Percentiles rank a stretch among this genome's conserved stretches.
Evolutionary conservation across 2,329 filamentous ascomycete genomes (phyloP).

Genomic region (Epicoccum sorghinum): DNA sequence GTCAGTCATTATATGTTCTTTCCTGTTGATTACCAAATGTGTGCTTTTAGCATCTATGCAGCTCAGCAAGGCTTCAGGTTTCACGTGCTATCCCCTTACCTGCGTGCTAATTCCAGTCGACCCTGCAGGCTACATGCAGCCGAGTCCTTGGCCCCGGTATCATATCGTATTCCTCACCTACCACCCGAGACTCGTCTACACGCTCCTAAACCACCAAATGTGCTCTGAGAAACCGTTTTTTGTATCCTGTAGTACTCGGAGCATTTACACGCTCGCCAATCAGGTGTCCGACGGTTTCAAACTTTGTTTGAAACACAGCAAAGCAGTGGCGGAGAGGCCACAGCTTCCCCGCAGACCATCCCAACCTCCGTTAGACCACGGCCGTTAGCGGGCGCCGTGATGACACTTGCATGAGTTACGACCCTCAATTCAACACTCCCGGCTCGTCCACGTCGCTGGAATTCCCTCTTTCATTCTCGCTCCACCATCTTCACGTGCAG

Average conservation of each 20-base stretch:
- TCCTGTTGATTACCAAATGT: too few relatives aligned
- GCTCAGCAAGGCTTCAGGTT: too few relatives aligned
- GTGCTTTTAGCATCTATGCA: too few relatives aligned
- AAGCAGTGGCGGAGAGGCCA: constrained; percentile 3
- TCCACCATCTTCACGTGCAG: constrained; percentile 14
- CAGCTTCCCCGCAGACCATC: constrained; percentile 7
- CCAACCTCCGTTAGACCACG: constrained; percentile 9
- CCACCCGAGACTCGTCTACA: not conserved
- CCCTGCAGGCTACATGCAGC: constrained; percentile 17
- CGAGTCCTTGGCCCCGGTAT: constrained; percentile 6
- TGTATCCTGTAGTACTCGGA: not conserved
- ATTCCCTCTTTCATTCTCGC: constrained; percentile 23
- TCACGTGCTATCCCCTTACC: not conserved
- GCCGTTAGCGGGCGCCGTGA: constrained; percentile 18
- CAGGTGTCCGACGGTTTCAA: not conserved
- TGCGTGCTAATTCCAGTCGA: not conserved
- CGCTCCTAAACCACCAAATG: not conserved
- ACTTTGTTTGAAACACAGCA: constrained; percentile 5
- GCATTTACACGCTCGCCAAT: not conserved
- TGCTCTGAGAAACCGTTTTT: not conserved
- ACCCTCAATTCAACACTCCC: constrained; percentile 11
- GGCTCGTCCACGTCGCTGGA: constrained; percentile 18
- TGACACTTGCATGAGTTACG: constrained; percentile 16
- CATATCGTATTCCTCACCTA: constrained; percentile 7
- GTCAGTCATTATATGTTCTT: too few relatives aligned